These are phyloP conservation scores for Puccinia hordei DNA, from an alignment of 1,284 basidiomycete genomes.

Conservation along the genomic window DNA sequence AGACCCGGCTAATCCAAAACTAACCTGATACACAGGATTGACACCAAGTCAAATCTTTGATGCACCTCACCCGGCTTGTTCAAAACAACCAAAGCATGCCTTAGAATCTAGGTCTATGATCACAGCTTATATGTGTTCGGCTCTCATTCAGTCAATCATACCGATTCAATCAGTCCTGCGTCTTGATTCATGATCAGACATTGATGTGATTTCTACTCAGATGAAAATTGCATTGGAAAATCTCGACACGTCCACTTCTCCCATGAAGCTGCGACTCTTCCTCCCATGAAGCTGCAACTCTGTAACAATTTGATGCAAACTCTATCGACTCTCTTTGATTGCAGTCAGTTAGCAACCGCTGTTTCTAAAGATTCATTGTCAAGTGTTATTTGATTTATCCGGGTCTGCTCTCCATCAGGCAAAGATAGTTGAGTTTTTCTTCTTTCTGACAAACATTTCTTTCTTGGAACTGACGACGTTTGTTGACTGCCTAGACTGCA, in stretches of 20 bases:
- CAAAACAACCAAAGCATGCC: conserved; percentile 60
- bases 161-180: conserved; percentile 63
- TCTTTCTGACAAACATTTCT: neutral
- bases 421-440: no score
- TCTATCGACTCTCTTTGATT: conserved; percentile 85
- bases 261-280: conserved; percentile 72
- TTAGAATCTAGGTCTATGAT: conserved; percentile 50
- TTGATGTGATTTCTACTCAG: conserved; percentile 82
- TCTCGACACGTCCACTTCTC: conserved; percentile 64
- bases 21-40: conserved; percentile 65
- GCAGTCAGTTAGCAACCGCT: conserved; percentile 75
- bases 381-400: neutral
- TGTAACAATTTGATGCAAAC: conserved; percentile 96
- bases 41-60: conserved; percentile 86
- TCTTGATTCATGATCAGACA: neutral
- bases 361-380: conserved; percentile 73
- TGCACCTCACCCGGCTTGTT: conserved; percentile 73
- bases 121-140: conserved; percentile 39
- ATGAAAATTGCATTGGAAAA: conserved; percentile 86
- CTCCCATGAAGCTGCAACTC: conserved; percentile 63
- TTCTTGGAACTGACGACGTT: neutral
- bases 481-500: conserved; percentile 11
- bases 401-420: conserved; percentile 15
- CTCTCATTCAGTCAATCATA: conserved; percentile 51
- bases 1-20: conserved; percentile 41